Conservation (phyloP, 495 filamentous ascomycete genomes). For the Cercophora samala region DNA sequence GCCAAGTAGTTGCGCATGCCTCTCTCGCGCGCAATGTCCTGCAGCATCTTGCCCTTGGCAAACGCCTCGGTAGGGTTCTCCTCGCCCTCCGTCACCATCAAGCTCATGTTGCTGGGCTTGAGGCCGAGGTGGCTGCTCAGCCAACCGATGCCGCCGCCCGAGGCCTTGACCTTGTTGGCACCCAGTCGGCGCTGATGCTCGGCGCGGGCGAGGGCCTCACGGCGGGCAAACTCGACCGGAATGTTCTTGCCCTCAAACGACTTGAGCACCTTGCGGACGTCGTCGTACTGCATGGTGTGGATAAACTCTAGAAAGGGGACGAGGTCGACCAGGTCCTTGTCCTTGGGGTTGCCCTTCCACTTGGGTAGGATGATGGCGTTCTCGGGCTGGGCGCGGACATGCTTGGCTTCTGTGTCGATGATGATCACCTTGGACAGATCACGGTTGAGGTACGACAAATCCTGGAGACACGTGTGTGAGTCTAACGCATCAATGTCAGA, state of each 20-base stretch:
- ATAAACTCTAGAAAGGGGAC: conserved; percentile 97
- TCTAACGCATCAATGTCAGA: neutral
- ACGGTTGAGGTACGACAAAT: conserved; percentile 93
- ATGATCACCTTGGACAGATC: conserved; percentile 91
- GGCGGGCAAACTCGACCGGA: conserved; percentile 78
- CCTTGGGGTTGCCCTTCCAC: conserved; percentile 79
- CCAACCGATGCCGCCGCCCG: conserved; percentile 54
- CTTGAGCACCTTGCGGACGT: conserved; percentile 79
- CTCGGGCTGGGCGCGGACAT: conserved; percentile 81
- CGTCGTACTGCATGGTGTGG: conserved; percentile 83
- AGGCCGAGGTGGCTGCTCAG: conserved; percentile 71
- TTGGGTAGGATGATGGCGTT: conserved; percentile 89
- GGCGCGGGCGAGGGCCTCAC: conserved; percentile 79
- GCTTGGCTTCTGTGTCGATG: conserved; percentile 77
- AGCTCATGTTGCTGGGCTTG: conserved; percentile 56
- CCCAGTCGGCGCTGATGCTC: conserved; percentile 74
- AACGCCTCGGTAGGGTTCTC: conserved; percentile 66
- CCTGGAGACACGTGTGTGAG: conserved; percentile 48
- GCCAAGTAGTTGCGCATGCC: conserved; percentile 85
- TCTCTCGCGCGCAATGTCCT: conserved; percentile 85
- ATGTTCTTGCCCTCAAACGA: conserved; percentile 85
- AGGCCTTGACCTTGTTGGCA: conserved; percentile 63
- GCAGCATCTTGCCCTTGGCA: conserved; percentile 88
- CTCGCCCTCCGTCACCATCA: conserved; percentile 61
- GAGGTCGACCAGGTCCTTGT: conserved; percentile 78